Base-by-base conservation (phyloP, 2,329 filamentous ascomycete species). In the Botrytis porri region DNA sequence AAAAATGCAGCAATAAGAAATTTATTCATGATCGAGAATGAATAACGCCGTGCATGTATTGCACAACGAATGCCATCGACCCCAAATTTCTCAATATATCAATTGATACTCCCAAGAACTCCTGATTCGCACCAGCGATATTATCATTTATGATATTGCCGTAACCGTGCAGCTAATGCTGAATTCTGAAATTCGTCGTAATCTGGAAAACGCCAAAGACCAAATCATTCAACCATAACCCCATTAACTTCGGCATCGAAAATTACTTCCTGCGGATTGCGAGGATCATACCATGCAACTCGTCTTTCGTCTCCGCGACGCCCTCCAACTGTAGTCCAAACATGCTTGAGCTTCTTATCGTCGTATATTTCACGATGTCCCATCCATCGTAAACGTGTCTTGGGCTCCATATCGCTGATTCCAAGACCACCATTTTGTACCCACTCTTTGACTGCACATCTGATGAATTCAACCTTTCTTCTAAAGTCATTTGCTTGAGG, bases 401-500 rank as follows among this genome's bases (percentile, higher is more conserved):
- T 74, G 3, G 77, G 84, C 74, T 83, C 84, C 86, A 90, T 89
- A 75, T 87, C 84, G 76, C 88, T 89, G 80, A 89, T 89, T 70
- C 93, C 93, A 45, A 95, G 82, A 2, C 93, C 93, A 4, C 89
- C 90, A 77, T 92, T 90, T 72, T 80, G 78, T 20, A 89, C 87
- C 93, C 93, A 95, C 80, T 93, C 91, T 75, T 86, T 87, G 18
- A 94, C 86, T 25, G 93, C 86, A 69, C 86, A 83, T 76, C 87
- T 86, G 78, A 95, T 88, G 80, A 95, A 95, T 74, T 89, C 87
- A 73, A 95, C 87, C 84, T 95, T 95, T 77, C 85, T 86, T 48
- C 90, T 88, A 80, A 95, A 88, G 76, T 90, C 88, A 80, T 95
- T 95, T 59, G 91, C 90, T 32, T 88, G 86, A 0, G 92, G 90